Evolutionary conservation across 2,329 filamentous ascomycete species (phyloP), one percentile per base, ranked within the genome.

Genomic region (Diaporthe caulivora): DNA sequence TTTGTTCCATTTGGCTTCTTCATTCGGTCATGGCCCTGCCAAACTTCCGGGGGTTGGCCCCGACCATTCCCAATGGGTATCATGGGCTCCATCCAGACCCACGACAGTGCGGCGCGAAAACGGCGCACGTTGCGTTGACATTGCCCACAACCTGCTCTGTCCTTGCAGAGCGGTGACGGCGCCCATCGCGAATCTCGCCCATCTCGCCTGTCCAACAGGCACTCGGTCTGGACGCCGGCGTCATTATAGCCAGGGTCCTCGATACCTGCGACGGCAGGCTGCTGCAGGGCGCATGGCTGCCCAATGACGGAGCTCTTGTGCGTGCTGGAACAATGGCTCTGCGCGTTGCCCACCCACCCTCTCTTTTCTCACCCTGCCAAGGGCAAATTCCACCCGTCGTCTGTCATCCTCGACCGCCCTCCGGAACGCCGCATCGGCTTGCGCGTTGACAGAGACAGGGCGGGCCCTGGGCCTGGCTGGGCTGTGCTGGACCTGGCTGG

Each of bases 51-150:
- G 26, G 53, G 37, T 49, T 68, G 47, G 65, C 24, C 65, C 71
- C 51, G 58, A 31, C 53, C 54, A 47, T 62, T 49, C 67, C 58
- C 15, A 47, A 73, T 44, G 60, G 31, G 73, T 60, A 37, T 44
- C 13, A 57, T 42, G 29, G 67, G 40, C 34, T 68, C 67, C 71
- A 68, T 67, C 53, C 37, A 37, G 71, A 55, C 51, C 70, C 65
- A 65, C 60, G 57, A 75, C 73, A 73, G 73, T 75, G 71, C 65
- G 53, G 58, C n/a, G n/a, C 10, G 6, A 21, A 64, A 51, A 31
- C 21, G 4, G 18, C 72, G 55, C 68, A 75, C 73, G 54, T 70
- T 75, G 71, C 71, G n/a, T 71, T 67, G 65, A 75, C 57, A 47
- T 74, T 24, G 62, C 29, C n/a, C 51, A 29, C 29, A 21, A 57